Conservation (phyloP, 2,329 filamentous ascomycete genomes). For the Arthroderma uncinatum region DNA sequence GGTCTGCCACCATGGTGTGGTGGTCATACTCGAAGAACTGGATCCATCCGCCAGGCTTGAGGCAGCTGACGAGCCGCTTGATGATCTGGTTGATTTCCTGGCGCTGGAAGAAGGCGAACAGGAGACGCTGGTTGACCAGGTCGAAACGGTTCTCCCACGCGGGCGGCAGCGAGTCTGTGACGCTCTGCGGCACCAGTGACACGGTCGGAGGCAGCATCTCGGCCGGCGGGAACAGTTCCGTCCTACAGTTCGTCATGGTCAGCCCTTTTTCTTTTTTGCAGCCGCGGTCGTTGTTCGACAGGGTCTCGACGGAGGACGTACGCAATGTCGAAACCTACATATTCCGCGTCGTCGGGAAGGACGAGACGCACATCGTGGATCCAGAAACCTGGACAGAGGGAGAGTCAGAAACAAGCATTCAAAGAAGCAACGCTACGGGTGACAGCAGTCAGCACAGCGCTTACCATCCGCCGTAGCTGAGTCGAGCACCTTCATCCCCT, state of each 20-base stretch:
- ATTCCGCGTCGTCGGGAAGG: background rate
- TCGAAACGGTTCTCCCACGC: slow-evolving; percentile 7
- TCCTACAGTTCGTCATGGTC: background rate
- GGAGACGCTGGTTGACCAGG: slow-evolving; percentile 6
- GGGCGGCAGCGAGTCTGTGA: background rate
- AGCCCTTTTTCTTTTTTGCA: too few species aligned
- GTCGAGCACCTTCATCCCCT: background rate
- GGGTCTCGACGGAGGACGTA: too few species aligned
- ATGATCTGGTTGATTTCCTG: slow-evolving; percentile 4
- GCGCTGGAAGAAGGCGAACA: slow-evolving; percentile 3
- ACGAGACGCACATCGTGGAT: background rate
- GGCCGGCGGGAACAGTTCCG: background rate
- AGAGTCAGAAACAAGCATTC: background rate
- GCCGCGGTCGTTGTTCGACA: too few species aligned
- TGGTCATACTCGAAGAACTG: slow-evolving; percentile 4
- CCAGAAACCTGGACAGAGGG: background rate
- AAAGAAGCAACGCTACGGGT: background rate
- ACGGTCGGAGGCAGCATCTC: background rate
- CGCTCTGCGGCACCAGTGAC: background rate
- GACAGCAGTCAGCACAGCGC: too few species aligned
- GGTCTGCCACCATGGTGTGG: background rate
- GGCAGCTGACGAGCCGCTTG: background rate
- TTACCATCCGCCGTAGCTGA: slow-evolving; percentile 3
- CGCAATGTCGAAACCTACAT: slow-evolving; percentile 4
- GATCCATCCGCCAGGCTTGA: slow-evolving; percentile 4